phyloP scores from a whole-genome alignment of 768 basidiomycete genomes.

The Podaxis mareebaensis region DNA sequence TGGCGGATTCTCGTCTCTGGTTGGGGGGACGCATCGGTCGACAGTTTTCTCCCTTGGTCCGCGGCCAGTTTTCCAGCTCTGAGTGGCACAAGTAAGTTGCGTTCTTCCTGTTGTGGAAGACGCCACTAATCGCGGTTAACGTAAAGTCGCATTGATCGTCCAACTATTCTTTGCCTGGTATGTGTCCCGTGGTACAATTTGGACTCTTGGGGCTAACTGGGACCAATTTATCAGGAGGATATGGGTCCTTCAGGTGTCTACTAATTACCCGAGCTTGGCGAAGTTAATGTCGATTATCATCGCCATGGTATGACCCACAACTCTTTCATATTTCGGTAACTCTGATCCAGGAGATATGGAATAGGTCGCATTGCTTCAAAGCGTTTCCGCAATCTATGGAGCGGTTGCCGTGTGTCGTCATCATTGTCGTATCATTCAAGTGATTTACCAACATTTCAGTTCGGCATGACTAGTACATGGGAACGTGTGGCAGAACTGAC shows the following conservation, averaged over 20 bases:
- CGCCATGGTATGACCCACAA: conserved; percentile 3
- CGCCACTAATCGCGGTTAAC: not conserved
- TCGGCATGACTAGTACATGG: conserved; percentile 4
- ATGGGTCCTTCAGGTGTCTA: conserved; percentile 10
- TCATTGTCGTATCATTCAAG: not conserved
- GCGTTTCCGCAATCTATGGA: conserved; percentile 10
- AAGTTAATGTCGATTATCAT: conserved; percentile 11
- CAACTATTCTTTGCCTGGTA: conserved; percentile 18
- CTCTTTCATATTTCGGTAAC: not conserved
- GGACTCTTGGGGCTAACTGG: not conserved
- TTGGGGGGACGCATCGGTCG: conserved; percentile 8
- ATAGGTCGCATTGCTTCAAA: conserved; percentile 1
- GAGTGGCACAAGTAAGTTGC: conserved; percentile 9
- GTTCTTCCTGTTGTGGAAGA: not conserved
- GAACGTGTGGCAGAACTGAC: conserved; percentile 7
- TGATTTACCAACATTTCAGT: not conserved
- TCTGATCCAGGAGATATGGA: not conserved
- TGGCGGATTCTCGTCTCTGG: conserved; percentile 14
- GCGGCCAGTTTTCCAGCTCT: conserved; percentile 10
- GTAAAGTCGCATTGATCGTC: conserved; percentile 8
- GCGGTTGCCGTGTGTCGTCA: not conserved
- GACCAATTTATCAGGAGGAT: conserved; percentile 12
- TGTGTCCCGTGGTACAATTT: not conserved
- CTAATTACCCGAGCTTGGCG: not conserved
- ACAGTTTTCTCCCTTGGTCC: conserved; percentile 2